Evolutionary conservation across 352 stramenopile species (phyloP).

Genomic region (Phytophthora citricola): DNA sequence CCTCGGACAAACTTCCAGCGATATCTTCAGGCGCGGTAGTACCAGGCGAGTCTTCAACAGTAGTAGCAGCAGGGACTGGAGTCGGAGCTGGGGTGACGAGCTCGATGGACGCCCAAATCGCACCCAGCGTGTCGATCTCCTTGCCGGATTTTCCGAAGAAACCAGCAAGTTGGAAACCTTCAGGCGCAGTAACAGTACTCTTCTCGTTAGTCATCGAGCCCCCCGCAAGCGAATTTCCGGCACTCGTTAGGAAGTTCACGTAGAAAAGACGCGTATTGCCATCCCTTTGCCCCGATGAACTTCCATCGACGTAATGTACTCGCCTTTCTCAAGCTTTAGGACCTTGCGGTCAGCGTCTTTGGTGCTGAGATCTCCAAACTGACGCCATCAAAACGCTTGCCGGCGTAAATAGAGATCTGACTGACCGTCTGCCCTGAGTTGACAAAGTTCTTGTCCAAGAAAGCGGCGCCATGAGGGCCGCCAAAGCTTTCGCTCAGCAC

Average conservation of each 20-base stretch:
- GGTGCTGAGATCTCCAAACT: slow-evolving; percentile 25
- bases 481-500: slow-evolving; percentile 30
- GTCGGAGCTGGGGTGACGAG: slow-evolving; percentile 26
- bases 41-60: slow-evolving; percentile 19
- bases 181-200: slow-evolving; percentile 21
- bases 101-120: slow-evolving; percentile 28
- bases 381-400: slow-evolving; percentile 29
- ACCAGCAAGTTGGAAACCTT: slow-evolving; percentile 31
- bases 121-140: slow-evolving; percentile 30
- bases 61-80: slow-evolving; percentile 13
- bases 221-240: slow-evolving; percentile 24
- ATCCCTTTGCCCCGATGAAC: slow-evolving; percentile 31
- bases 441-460: slow-evolving; percentile 33
- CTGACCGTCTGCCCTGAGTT: slow-evolving; percentile 34
- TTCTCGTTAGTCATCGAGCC: slow-evolving; percentile 23
- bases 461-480: slow-evolving; percentile 29
- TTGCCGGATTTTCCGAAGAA: slow-evolving; percentile 23
- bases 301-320: slow-evolving; percentile 40
- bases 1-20: slow-evolving; percentile 29
- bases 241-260: slow-evolving; percentile 32
- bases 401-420: slow-evolving; percentile 24
- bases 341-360: slow-evolving; percentile 5
- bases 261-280: slow-evolving; percentile 30
- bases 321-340: slow-evolving; percentile 14
- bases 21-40: slow-evolving; percentile 22